Base-by-base conservation (phyloP, 768 basidiomycete species). In the Kwoniella pini region DNA sequence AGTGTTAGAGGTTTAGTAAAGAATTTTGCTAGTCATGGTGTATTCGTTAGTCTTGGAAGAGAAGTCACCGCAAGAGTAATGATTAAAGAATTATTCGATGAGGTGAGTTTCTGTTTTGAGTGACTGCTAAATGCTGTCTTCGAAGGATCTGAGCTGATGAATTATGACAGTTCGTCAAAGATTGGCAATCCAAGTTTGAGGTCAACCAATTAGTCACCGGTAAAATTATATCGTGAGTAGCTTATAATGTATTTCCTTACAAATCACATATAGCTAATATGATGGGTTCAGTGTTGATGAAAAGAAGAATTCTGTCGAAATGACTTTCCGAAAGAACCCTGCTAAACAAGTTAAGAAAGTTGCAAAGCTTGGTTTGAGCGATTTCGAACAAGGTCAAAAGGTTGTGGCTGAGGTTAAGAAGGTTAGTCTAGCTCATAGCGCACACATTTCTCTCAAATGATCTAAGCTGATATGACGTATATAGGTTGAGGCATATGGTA, bases 51-150 rank as follows among this genome's bases (percentile, higher is more conserved):
- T 26, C 80, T 99, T 33, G 91, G 90, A 10, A 84, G 87, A 28
- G 83, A 83, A n/a, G 81, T 96, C 26, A 91, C 93, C 71, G 93
- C 89, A 57, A 86, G 94, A 17, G 87, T 99, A 26, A 91, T 95
- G 79, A 97, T 97, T 74, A 86, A 84, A 72, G 91, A 96, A 79
- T 83, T 95, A 4, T 96, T 95, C 74, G 90, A 96, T 71, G 91
- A 93, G 69, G 85, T 85, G 54, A 48, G 81, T 65, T 61, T 22
- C 33, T 15, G 33, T 36, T 36, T 7, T 36, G 33, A 15, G 33
- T 36, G 33, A 36, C 33, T 15, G 33, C 15, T 36, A 15, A 15
- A 36, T 15, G 33, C n/a, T n/a, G n/a, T n/a, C n/a, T n/a, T n/a
- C n/a, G n/a, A n/a, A n/a, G 27, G 26, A 28, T 1, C 21, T 28